These are phyloP conservation scores for Eimeria necatrix DNA, from an alignment of 169 alveolate genomes.

Conservation along the genomic window DNA sequence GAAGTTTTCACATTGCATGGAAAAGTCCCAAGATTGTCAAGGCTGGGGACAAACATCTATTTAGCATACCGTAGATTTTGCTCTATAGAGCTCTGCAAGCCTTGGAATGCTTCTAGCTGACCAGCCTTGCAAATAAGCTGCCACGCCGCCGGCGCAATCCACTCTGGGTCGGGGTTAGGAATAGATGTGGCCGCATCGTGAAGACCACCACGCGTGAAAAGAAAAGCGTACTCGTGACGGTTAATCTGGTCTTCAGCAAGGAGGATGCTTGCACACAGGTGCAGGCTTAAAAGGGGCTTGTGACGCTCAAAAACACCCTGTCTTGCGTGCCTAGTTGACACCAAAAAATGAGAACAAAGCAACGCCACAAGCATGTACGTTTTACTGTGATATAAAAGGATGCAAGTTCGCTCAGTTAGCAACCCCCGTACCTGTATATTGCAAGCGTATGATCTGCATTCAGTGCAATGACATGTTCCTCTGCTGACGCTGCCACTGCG, in stretches of 20 bases:
- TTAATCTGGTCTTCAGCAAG: slow-evolving; percentile 90
- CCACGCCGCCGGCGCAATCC: slow-evolving; percentile 94
- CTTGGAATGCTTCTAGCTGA: slow-evolving; percentile 90
- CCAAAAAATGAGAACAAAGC: neutral
- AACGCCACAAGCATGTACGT: neutral
- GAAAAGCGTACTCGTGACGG: slow-evolving; percentile 92
- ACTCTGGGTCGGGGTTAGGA: slow-evolving; percentile 94
- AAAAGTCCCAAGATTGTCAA: no score
- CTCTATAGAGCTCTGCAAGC: slow-evolving; percentile 93
- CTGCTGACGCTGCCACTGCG: slow-evolving; percentile 85
- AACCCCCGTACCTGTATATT: slow-evolving; percentile 81
- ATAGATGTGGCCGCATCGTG: slow-evolving; percentile 90
- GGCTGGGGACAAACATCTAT: slow-evolving; percentile 48
- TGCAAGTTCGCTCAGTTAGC: neutral
- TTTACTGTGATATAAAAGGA: neutral
- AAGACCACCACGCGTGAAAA: slow-evolving; percentile 93
- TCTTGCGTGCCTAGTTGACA: slow-evolving; percentile 88
- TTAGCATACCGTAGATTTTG: slow-evolving; percentile 93
- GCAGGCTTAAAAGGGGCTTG: slow-evolving; percentile 94
- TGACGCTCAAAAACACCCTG: slow-evolving; percentile 96
- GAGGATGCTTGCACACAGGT: slow-evolving; percentile 91
- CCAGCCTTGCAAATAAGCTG: slow-evolving; percentile 93
- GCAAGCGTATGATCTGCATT: slow-evolving; percentile 90
- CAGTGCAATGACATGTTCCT: slow-evolving; percentile 91
- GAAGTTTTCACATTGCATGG: no score